phyloP scores from a whole-genome alignment of 768 basidiomycete species.

The Russula olivacea region DNA sequence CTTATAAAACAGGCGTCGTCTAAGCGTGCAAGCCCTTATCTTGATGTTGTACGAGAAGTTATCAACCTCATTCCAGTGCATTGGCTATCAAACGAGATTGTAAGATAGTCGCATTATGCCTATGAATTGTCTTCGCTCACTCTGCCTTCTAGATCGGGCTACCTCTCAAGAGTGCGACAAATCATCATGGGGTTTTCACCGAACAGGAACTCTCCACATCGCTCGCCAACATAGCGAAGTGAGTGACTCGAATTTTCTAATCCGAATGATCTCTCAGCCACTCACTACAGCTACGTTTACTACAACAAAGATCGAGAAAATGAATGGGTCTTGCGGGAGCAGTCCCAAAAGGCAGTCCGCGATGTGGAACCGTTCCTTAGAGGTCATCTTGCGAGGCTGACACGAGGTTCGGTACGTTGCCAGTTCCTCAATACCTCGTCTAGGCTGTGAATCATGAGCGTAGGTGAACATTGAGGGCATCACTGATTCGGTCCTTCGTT shows the following conservation, averaged over 20 bases:
- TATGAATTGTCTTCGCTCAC: not conserved
- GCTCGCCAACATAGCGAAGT: conserved; percentile 20
- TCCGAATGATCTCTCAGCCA: not conserved
- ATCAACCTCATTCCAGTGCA: conserved; percentile 55
- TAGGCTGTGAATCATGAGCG: not conserved
- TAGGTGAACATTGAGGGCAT: conserved; percentile 15
- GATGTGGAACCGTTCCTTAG: conserved; percentile 29
- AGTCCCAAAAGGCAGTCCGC: conserved; percentile 29
- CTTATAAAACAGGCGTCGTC: conserved; percentile 32
- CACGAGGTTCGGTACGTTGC: conserved; percentile 12
- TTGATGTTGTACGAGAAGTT: conserved; percentile 65
- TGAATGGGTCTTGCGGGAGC: conserved; percentile 33
- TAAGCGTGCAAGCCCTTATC: conserved; percentile 31
- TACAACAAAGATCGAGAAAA: conserved; percentile 30
- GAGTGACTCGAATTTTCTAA: not conserved
- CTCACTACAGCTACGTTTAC: conserved; percentile 36
- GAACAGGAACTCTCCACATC: conserved; percentile 13
- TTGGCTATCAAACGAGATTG: conserved; percentile 55
- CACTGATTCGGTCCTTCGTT: conserved; percentile 25
- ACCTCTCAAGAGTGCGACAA: conserved; percentile 15
- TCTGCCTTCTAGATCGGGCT: conserved; percentile 17
- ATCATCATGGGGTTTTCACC: conserved; percentile 5
- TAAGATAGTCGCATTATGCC: conserved; percentile 31
- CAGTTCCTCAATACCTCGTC: not conserved
- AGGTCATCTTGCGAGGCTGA: conserved; percentile 14